Evolutionary conservation across 306 rosid species (phyloP).

Genomic region (Rosa lucieae): DNA sequence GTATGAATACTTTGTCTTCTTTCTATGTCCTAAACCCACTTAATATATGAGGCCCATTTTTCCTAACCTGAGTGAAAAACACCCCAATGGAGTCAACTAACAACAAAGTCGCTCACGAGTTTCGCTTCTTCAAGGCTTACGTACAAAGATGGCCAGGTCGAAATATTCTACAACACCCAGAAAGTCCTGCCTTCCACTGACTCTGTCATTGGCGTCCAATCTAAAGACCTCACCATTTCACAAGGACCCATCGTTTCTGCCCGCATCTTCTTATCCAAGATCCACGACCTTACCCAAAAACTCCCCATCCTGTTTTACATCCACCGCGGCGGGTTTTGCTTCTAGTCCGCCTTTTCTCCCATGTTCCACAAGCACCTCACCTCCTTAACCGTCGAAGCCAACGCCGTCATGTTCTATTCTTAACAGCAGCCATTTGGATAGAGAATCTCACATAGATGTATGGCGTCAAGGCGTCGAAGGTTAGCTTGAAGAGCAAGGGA

Average conservation of each 20-base stretch:
- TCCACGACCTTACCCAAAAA: conserved; percentile 12
- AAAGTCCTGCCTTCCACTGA: conserved; percentile 20
- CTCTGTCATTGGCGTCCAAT: conserved; percentile 8
- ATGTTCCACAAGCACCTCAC: conserved; percentile 19
- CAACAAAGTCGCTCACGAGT: conserved; percentile 9
- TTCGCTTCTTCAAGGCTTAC: conserved; percentile 18
- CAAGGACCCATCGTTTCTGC: conserved; percentile 16
- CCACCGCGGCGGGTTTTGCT: conserved; percentile 36
- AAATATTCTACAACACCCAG: conserved; percentile 9
- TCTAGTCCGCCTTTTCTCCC: conserved; percentile 21
- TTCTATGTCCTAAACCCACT: no score
- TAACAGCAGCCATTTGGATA: no score
- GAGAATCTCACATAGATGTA: no score
- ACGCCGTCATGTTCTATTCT: background rate
- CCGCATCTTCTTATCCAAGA: conserved; percentile 30
- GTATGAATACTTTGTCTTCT: no score
- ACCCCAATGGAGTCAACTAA: background rate
- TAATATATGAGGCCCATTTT: no score
- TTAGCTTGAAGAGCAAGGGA: no score
- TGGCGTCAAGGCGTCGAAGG: no score
- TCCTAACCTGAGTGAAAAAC: no score
- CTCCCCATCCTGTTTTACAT: conserved; percentile 34
- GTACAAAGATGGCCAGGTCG: conserved; percentile 26
- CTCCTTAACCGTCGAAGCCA: conserved; percentile 21
- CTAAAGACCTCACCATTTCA: conserved; percentile 33